Conservation (phyloP, 495 filamentous ascomycete species). For the Neurospora discreta region DNA sequence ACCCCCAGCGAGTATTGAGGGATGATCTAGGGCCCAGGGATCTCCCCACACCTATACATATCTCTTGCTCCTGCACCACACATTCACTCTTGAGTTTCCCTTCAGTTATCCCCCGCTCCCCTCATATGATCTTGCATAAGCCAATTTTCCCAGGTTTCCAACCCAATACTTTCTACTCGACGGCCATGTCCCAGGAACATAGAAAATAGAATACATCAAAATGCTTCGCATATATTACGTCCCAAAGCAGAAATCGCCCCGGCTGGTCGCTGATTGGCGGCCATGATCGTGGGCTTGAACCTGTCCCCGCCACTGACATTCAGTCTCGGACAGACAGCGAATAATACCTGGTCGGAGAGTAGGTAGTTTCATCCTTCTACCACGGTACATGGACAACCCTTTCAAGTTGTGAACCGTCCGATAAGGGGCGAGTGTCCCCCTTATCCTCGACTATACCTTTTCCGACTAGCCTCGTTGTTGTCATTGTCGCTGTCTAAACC, state of each 20-base stretch:
- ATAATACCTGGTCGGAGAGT: not conserved
- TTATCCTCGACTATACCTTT: too few species aligned
- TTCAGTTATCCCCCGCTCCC: not conserved
- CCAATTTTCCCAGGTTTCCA: not conserved
- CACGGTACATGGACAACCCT: not conserved
- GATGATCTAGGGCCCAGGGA: not conserved
- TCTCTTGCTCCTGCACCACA: not conserved
- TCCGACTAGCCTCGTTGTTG: not conserved
- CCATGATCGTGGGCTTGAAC: not conserved
- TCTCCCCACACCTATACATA: not conserved
- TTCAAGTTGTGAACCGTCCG: not conserved
- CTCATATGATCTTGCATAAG: not conserved
- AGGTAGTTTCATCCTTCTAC: not conserved
- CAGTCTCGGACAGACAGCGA: not conserved
- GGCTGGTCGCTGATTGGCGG: not conserved
- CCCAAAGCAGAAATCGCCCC: not conserved
- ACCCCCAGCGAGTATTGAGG: not conserved
- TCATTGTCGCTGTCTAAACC: not conserved
- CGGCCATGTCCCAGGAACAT: not conserved
- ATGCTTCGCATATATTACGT: not conserved
- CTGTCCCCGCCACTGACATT: not conserved
- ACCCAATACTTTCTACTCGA: not conserved
- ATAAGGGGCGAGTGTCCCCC: not conserved
- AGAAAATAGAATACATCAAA: not conserved
- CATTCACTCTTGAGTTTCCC: not conserved